phyloP scores from a whole-genome alignment of 208 protist genomes.

The Novymonas esmeraldas region DNA sequence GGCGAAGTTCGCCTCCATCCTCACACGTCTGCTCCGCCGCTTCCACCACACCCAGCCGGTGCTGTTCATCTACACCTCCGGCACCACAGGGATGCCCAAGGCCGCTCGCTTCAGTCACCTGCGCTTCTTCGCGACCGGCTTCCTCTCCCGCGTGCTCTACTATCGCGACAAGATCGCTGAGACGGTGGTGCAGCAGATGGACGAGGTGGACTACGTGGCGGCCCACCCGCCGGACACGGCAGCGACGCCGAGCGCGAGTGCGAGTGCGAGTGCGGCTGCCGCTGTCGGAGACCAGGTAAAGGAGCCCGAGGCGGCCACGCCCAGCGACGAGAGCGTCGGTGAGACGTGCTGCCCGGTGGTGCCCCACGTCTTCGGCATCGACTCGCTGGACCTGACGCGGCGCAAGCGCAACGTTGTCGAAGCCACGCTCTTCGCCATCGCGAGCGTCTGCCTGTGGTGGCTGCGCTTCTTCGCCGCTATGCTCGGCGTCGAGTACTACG shows the following conservation, averaged over 20 bases:
- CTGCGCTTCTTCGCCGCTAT: constrained; percentile 22
- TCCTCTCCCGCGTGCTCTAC: constrained; percentile 45
- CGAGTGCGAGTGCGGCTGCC: neutral
- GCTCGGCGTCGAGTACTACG: constrained; percentile 19
- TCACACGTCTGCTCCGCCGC: constrained; percentile 32
- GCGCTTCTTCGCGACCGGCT: constrained; percentile 63
- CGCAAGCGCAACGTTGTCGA: constrained; percentile 20
- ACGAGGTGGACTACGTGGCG: constrained; percentile 15
- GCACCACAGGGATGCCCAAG: constrained; percentile 89
- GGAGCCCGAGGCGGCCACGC: neutral
- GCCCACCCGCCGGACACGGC: constrained; percentile 8
- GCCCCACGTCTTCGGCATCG: constrained; percentile 22
- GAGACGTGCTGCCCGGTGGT: constrained; percentile 3
- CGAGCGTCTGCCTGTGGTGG: constrained; percentile 19
- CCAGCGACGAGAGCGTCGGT: neutral
- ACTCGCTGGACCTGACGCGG: constrained; percentile 7
- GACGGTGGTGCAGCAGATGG: constrained; percentile 35
- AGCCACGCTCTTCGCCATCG: constrained; percentile 16
- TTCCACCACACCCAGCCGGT: constrained; percentile 56
- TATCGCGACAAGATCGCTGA: constrained; percentile 33
- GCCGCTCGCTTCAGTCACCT: constrained; percentile 76
- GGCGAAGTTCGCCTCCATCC: constrained; percentile 23
- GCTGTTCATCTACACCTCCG: constrained; percentile 87
- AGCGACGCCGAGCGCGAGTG: neutral
- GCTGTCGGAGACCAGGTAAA: too few relatives aligned